Percentiles rank a stretch among this genome's conserved stretches.
Evolutionary conservation across 1,139 yeast species (phyloP).

Genomic region (Yamadazyma sp.): DNA sequence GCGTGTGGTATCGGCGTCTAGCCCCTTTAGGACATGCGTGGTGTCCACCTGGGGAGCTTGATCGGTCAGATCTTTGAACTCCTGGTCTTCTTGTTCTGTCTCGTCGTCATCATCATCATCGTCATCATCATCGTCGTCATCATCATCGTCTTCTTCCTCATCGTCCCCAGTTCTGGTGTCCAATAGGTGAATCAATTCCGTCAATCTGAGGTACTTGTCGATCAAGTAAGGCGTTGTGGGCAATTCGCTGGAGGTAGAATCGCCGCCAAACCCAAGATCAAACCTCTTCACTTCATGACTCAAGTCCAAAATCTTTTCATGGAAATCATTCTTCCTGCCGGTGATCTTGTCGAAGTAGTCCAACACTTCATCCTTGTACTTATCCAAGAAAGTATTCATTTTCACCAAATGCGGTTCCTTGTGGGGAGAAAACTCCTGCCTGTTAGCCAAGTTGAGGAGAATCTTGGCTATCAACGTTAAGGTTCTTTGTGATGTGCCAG

Average conservation of each 20-base stretch:
- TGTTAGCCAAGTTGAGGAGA: conserved; percentile 74
- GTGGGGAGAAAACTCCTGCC: conserved; percentile 66
- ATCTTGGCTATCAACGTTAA: conserved; percentile 82
- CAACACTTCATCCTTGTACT: conserved; percentile 56
- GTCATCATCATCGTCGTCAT: conserved; percentile 7
- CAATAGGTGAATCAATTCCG: conserved; percentile 54
- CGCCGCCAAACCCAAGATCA: conserved; percentile 48
- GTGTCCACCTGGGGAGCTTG: conserved; percentile 1
- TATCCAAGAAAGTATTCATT: conserved; percentile 67
- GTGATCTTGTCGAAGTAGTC: conserved; percentile 76
- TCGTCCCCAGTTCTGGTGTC: conserved; percentile 17
- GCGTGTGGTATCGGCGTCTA: conserved; percentile 6
- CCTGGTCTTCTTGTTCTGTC: conserved; percentile 5
- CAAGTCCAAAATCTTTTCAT: conserved; percentile 55
- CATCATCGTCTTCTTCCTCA: conserved; percentile 9
- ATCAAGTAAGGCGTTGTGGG: conserved; percentile 70
- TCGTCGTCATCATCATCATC: conserved; percentile 1
- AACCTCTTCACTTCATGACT: conserved; percentile 57
- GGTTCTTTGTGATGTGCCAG: conserved; percentile 71
- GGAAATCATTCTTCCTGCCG: conserved; percentile 65
- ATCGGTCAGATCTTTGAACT: not conserved
- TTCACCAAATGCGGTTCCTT: conserved; percentile 80
- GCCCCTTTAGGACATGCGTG: not conserved
- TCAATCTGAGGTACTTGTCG: conserved; percentile 62
- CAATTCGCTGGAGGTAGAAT: conserved; percentile 50